Percentiles rank a stretch among this genome's conserved stretches.
These are phyloP conservation scores for Trametes sp. DNA, from an alignment of 1,284 basidiomycete species.

Conservation along the genomic window DNA sequence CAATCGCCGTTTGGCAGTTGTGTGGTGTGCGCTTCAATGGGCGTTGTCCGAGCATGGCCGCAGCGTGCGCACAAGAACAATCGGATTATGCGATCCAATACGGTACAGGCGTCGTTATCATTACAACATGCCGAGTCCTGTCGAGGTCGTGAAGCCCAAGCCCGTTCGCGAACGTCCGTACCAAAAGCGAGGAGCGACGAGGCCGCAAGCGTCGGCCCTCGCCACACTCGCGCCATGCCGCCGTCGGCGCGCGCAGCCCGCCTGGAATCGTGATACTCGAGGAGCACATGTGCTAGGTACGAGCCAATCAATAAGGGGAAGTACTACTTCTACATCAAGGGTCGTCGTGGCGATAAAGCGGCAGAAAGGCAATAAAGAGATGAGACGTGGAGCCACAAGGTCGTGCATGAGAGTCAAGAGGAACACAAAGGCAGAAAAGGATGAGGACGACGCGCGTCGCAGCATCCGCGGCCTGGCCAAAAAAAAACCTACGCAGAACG, in stretches of 20 bases:
- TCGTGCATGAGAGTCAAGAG: slow-evolving; percentile 23
- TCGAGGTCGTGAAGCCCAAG: slow-evolving; percentile 13
- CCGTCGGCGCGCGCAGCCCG: slow-evolving; percentile 23
- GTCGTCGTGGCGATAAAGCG: slow-evolving; percentile 21
- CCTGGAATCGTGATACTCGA: neutral
- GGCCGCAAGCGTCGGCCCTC: neutral
- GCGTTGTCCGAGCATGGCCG: neutral
- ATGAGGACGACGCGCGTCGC: slow-evolving; percentile 10
- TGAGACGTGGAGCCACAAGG: slow-evolving; percentile 6
- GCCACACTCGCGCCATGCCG: slow-evolving; percentile 34
- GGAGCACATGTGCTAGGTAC: slow-evolving; percentile 21
- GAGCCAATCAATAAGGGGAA: slow-evolving; percentile 37
- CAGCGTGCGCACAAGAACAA: slow-evolving; percentile 10
- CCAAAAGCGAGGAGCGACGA: neutral
- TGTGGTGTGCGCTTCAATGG: neutral
- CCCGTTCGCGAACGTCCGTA: slow-evolving; percentile 23
- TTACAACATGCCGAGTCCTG: slow-evolving; percentile 33
- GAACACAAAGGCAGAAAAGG: slow-evolving; percentile 4
- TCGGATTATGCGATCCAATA: slow-evolving; percentile 31
- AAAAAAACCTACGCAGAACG: slow-evolving; percentile 14
- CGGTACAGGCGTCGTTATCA: slow-evolving; percentile 33
- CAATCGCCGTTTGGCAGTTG: too few species aligned
- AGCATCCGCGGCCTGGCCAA: neutral
- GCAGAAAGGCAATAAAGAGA: slow-evolving; percentile 27
- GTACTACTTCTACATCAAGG: slow-evolving; percentile 43